Base-by-base conservation (phyloP, 495 filamentous ascomycete species). In the Podospora anserina region DNA sequence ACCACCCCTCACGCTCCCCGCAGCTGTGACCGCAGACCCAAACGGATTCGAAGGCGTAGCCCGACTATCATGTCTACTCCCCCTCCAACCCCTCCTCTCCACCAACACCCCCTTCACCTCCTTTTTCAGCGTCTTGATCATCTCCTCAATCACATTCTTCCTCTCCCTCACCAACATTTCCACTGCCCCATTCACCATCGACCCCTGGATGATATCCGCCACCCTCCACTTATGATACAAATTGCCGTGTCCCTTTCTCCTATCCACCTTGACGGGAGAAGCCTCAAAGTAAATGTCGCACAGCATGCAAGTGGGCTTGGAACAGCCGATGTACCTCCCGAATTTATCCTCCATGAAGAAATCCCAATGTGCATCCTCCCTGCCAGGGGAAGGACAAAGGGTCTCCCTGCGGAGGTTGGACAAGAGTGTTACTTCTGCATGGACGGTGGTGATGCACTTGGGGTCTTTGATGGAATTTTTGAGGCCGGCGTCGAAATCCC, bases 291-390 rank as follows among this genome's bases (percentile, higher is more conserved):
- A 76, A 26, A 69, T 62, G 26, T 71, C 39, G 64, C 75, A 77
- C 5, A 77, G 61, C 30, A 65, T 54, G 67, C 75, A 77, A 4
- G 72, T 74, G 18, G 74, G 75, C 59, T 77, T 77, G 67, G 71
- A 74, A 16, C 61, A 61, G 55, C 75, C 75, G 19, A 77, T 76
- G 44, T 76, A 77, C n/a, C 58, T 63, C 53, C 49, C 68, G 0
- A 66, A 60, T 19, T 59, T 19, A 16, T 55, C 54, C 32, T 65
- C 66, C 28, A 71, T 63, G 70, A 76, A 77, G 63, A 76, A 77
- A 32, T 32, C 18, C 56, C 18, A 6, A 60, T 34, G 4, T 57
- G 39, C 39, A 13, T 49, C 39, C 15, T 49, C 39, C 39, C 30
- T 32, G 4, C 30, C 30, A 5, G 30, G 30, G 30, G 30, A 32